Base-by-base conservation (phyloP, 306 rosid species). In the Castanea mollissima region DNA sequence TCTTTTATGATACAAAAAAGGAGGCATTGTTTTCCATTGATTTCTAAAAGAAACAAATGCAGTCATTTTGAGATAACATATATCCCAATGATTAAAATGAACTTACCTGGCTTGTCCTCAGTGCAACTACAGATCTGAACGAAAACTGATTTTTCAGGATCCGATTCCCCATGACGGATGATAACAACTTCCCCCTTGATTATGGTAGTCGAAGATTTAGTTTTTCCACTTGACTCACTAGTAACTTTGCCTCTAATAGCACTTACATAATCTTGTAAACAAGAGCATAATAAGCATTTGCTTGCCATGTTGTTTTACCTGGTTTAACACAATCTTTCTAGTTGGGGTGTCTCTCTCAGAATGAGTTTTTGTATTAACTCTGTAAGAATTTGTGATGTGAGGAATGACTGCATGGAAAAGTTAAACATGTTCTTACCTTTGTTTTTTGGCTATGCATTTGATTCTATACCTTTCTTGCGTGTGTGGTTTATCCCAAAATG, bases 81-180 rank as follows among this genome's bases (percentile, higher is more conserved):
- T 18, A 12, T 34, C 18, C 29, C 67, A 63, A 19, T 65, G 58
- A 55, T 16, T 44, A 21, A 18, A 63, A 62, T 35, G 31, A 41
- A 79, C 92, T 80, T 68, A 89, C 93, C 68, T 6, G 87, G 90
- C 79, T 86, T 91, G 3, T 85, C 74, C 76, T 86, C 79, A 2
- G 93, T 86, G 65, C 85, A 84, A 73, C 97, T 92, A 69, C 60
- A 89, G 49, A 92, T 80, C 83, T 75, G 92, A 83, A 92, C 70
- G 77, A 79, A 87, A 71, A 81, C 73, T 5, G 84, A 83, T 60
- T 86, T 92, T 71, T 82, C 92, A 65, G 89, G 84, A 68, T 74
- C 75, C 14, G 91, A 74, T 80, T 85, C 76, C 18, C 82, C 76
- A 41, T 77, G 63, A 55, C 58, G 76, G 8, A 63, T 72, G 68